Evolutionary conservation across 306 rosid genomes (phyloP).

Genomic region (Casuarina glauca): DNA sequence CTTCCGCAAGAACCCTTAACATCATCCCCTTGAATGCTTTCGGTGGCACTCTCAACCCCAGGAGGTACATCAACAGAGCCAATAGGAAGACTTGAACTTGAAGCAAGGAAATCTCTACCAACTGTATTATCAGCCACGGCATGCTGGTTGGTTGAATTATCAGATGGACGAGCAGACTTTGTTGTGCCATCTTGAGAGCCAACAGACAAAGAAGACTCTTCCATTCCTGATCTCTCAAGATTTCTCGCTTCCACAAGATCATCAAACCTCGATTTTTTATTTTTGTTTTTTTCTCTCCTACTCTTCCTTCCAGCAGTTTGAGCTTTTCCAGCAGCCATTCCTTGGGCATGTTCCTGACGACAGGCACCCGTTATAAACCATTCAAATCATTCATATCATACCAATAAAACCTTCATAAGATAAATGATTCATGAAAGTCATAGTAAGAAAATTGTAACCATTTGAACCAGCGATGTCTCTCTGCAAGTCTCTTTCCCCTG

Average conservation of each 20-base stretch:
- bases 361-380: constrained; percentile 55
- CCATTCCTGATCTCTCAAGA: constrained; percentile 34
- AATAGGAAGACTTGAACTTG: constrained; percentile 43
- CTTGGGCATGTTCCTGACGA: constrained; percentile 62
- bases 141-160: constrained; percentile 39
- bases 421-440: constrained; percentile 25
- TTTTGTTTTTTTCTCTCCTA: constrained; percentile 64
- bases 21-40: constrained; percentile 41
- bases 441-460: constrained; percentile 37
- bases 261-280: constrained; percentile 38
- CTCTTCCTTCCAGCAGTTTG: constrained; percentile 59
- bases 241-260: constrained; percentile 32
- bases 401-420: constrained; percentile 36
- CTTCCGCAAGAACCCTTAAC: constrained; percentile 37
- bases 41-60: constrained; percentile 31
- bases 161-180: constrained; percentile 28
- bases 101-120: constrained; percentile 36
- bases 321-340: constrained; percentile 46
- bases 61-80: constrained; percentile 38
- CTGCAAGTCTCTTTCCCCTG: constrained; percentile 41
- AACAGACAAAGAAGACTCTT: constrained; percentile 45
- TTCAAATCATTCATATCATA: constrained; percentile 36
- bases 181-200: constrained; percentile 47
- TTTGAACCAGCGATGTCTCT: constrained; percentile 44
- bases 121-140: constrained; percentile 37